Conservation (phyloP, 1,139 yeast genomes). For the Zygosaccharomyces pseudobailii region DNA sequence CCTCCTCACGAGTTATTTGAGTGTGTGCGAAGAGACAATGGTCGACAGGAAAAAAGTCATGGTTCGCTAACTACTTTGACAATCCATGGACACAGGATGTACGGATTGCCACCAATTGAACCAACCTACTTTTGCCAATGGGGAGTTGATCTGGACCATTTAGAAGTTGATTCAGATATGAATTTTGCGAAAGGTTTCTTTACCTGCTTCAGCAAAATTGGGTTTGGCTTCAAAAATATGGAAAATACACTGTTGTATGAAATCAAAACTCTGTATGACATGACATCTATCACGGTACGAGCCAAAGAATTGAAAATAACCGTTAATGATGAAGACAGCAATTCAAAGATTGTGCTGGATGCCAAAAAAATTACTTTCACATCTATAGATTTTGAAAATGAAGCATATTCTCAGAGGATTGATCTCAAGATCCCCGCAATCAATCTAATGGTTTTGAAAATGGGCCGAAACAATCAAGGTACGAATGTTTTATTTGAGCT, state of each 20-base stretch:
- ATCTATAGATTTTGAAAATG: constrained; percentile 66
- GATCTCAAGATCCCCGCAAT: constrained; percentile 47
- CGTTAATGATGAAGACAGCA: constrained; percentile 32
- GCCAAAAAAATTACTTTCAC: constrained; percentile 43
- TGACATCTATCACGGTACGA: constrained; percentile 47
- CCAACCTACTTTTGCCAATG: constrained; percentile 87
- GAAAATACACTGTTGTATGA: constrained; percentile 68
- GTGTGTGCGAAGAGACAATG: constrained; percentile 17
- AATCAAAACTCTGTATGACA: constrained; percentile 59
- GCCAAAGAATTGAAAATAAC: constrained; percentile 32
- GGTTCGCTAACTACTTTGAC: constrained; percentile 43
- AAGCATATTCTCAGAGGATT: constrained; percentile 54
- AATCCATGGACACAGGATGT: constrained; percentile 84
- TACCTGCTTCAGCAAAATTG: constrained; percentile 45
- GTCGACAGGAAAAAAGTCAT: constrained; percentile 12
- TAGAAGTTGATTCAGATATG: constrained; percentile 51
- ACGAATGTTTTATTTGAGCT: constrained; percentile 33
- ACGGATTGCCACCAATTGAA: constrained; percentile 85
- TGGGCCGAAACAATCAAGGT: constrained; percentile 18
- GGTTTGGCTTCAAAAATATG: constrained; percentile 60
- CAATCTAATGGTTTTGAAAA: constrained; percentile 28
- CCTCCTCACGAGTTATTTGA: constrained; percentile 53
- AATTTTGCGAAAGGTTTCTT: constrained; percentile 44
- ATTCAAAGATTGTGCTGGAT: constrained; percentile 29
- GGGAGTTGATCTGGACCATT: constrained; percentile 68